Conservation (phyloP, 257 asterid species). For the Eucommia ulmoides region DNA sequence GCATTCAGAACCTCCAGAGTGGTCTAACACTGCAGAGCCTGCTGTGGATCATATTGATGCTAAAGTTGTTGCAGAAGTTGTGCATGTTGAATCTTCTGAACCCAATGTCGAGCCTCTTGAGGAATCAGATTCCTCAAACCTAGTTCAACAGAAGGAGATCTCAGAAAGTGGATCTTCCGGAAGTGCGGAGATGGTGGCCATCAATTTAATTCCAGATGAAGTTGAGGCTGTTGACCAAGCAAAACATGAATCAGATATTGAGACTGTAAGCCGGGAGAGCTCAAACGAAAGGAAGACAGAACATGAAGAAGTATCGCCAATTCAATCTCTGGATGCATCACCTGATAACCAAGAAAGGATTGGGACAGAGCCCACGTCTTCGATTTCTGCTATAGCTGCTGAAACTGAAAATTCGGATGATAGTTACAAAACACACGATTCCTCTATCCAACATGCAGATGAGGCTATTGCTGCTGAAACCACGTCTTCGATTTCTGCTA, state of each 20-base stretch:
- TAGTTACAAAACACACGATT: background rate
- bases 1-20: constrained; percentile 29
- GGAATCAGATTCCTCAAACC: constrained; percentile 31
- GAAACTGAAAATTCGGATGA: constrained; percentile 4
- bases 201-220: constrained; percentile 29
- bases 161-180: constrained; percentile 22
- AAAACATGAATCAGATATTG: constrained; percentile 13
- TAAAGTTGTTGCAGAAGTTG: constrained; percentile 19
- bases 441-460: constrained; percentile 10
- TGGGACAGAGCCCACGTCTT: constrained; percentile 25
- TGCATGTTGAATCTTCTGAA: constrained; percentile 31
- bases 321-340: constrained; percentile 27
- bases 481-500: constrained; percentile 28
- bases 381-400: constrained; percentile 26
- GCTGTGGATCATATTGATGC: constrained; percentile 24
- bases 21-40: constrained; percentile 23
- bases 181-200: constrained; percentile 19
- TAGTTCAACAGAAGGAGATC: constrained; percentile 20
- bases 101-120: constrained; percentile 23
- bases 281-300: constrained; percentile 19
- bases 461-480: constrained; percentile 31
- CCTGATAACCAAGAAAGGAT: constrained; percentile 23
- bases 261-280: constrained; percentile 25
- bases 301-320: constrained; percentile 26
- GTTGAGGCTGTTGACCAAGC: constrained; percentile 17